Conservation (phyloP, 2,329 filamentous ascomycete species). For the Knoxdaviesia capensis region DNA sequence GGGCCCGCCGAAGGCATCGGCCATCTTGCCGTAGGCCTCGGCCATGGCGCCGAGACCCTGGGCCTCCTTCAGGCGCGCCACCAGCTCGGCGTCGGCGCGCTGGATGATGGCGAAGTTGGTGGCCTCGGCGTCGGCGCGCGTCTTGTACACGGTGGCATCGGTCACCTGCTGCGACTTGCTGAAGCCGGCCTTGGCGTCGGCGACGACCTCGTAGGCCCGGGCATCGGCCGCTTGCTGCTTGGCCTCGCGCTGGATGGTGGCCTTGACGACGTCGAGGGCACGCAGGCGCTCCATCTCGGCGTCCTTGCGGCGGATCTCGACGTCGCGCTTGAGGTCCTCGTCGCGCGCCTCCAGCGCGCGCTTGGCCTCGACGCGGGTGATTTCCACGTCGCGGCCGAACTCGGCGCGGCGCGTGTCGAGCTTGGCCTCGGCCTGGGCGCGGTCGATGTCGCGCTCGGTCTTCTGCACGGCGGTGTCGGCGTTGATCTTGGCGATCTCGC, state of each 20-base stretch:
- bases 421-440: slow-evolving; percentile 56
- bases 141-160: slow-evolving; percentile 27
- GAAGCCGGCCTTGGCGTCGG: slow-evolving; percentile 25
- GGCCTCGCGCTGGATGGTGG: slow-evolving; percentile 46
- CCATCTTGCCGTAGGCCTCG: slow-evolving; percentile 55
- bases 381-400: slow-evolving; percentile 53
- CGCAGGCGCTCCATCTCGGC: slow-evolving; percentile 67
- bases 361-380: slow-evolving; percentile 53
- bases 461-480: slow-evolving; percentile 70
- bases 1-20: slow-evolving; percentile 56
- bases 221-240: slow-evolving; percentile 50
- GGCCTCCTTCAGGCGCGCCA: slow-evolving; percentile 49
- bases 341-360: slow-evolving; percentile 57
- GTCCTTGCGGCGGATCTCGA: slow-evolving; percentile 56
- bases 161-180: slow-evolving; percentile 23
- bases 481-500: slow-evolving; percentile 74
- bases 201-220: slow-evolving; percentile 41
- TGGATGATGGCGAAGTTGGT: slow-evolving; percentile 17
- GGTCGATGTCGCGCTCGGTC: slow-evolving; percentile 68
- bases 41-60: slow-evolving; percentile 62
- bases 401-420: slow-evolving; percentile 53
- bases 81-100: slow-evolving; percentile 37
- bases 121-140: slow-evolving; percentile 23
- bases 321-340: slow-evolving; percentile 59
- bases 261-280: slow-evolving; percentile 60